phyloP scores from a whole-genome alignment of 805 yeast genomes.

The Nakazawaea holstii region DNA sequence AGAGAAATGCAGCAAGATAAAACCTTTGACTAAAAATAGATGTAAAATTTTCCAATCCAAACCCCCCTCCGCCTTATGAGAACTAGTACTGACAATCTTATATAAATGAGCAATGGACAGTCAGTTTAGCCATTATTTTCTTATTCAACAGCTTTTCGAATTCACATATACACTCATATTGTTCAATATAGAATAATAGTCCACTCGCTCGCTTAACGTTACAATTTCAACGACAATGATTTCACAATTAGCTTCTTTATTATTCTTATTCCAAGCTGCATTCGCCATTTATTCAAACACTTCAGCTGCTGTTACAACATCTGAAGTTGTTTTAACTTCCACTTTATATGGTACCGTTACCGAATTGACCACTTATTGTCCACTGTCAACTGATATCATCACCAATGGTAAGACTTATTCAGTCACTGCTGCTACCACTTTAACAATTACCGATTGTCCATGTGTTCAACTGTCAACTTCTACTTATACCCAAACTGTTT shows the following conservation, averaged over 20 bases:
- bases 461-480: slow-evolving; percentile 48
- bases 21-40: no score
- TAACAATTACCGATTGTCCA: slow-evolving; percentile 83
- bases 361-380: slow-evolving; percentile 79
- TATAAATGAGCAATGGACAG: no score
- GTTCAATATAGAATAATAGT: no score
- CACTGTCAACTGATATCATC: slow-evolving; percentile 60
- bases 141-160: no score
- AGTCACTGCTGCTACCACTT: slow-evolving; percentile 73
- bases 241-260: not conserved
- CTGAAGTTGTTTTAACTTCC: slow-evolving; percentile 4
- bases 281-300: slow-evolving; percentile 39
- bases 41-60: no score
- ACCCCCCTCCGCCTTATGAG: no score
- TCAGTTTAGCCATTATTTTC: no score
- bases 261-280: slow-evolving; percentile 22
- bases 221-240: not conserved
- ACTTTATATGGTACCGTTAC: slow-evolving; percentile 42
- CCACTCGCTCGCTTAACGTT: no score
- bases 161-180: no score
- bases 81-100: no score
- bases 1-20: no score
- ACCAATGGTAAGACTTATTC: slow-evolving; percentile 68
- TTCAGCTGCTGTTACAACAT: slow-evolving; percentile 42
- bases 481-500: slow-evolving; percentile 13